Percentiles rank a stretch among this genome's conserved stretches.
phyloP scores from a whole-genome alignment of 108 stramenopile species.

The Skeletonema costatum region DNA sequence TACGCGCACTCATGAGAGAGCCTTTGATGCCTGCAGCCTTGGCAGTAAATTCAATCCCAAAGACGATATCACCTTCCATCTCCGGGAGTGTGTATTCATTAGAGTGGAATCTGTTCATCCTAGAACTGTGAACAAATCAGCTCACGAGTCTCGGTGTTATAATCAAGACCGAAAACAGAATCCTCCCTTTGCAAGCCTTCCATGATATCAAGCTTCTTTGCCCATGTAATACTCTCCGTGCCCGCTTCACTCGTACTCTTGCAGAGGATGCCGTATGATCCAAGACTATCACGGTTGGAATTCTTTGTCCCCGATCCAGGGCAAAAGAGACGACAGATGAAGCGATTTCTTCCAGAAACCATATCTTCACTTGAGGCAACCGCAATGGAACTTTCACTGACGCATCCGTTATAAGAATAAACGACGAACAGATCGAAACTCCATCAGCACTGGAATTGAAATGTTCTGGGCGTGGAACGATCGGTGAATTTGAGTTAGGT shows the following conservation, averaged over 20 bases:
- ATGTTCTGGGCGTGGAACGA: neutral
- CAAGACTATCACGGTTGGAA: conserved; percentile 14
- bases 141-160: conserved; percentile 11
- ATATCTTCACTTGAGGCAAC: conserved; percentile 10
- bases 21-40: neutral
- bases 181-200: conserved; percentile 18
- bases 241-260: conserved; percentile 6
- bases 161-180: conserved; percentile 25
- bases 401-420: conserved; percentile 1
- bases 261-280: conserved; percentile 23
- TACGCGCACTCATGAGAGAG: conserved; percentile 25
- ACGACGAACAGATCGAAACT: neutral
- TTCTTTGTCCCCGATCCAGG: conserved; percentile 6
- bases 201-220: conserved; percentile 1
- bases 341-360: conserved; percentile 8
- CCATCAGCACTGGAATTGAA: neutral
- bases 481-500: neutral
- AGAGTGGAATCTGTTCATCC: neutral
- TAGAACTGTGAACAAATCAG: neutral
- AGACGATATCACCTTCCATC: conserved; percentile 13
- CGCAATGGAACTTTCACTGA: neutral
- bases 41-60: conserved; percentile 21
- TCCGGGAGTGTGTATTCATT: conserved; percentile 10
- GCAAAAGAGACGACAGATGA: conserved; percentile 37
- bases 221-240: conserved; percentile 2